Conservation (phyloP, 306 rosid genomes). For the Medicago arabica region DNA sequence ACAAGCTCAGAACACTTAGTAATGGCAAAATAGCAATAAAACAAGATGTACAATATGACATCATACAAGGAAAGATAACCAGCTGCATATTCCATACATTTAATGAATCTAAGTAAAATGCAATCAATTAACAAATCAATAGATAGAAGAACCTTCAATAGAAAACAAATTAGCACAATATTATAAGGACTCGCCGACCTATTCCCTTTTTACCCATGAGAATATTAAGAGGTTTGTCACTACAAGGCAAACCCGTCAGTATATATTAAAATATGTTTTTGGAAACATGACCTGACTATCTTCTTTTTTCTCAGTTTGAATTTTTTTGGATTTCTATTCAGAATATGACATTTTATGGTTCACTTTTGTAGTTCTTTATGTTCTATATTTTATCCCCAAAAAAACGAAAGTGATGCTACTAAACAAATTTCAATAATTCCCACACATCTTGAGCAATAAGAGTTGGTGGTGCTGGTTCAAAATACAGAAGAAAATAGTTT, state of each 20-base stretch:
- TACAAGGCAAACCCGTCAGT: background rate
- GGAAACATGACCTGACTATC: conserved; percentile 5
- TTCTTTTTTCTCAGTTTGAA: background rate
- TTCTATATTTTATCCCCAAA: background rate
- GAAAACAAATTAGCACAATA: conserved; percentile 29
- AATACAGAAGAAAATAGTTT: background rate
- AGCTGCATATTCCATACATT: conserved; percentile 26
- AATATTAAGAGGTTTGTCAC: conserved; percentile 24
- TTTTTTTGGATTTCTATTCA: background rate
- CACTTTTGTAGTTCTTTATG: no score
- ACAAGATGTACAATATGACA: conserved; percentile 27
- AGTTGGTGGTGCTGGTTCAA: background rate
- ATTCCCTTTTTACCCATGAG: background rate
- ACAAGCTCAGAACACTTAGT: conserved; percentile 40
- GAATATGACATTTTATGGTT: background rate
- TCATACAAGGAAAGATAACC: conserved; percentile 26
- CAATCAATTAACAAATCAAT: conserved; percentile 18
- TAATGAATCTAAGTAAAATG: conserved; percentile 21
- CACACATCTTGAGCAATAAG: background rate
- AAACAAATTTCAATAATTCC: background rate
- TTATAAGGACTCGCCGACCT: background rate
- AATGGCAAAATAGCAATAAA: conserved; percentile 35
- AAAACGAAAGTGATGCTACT: conserved; percentile 1
- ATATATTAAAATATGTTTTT: conserved; percentile 5
- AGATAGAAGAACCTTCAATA: conserved; percentile 13